Percentiles rank a stretch among this genome's conserved stretches.
These are phyloP conservation scores for Mucor velutinosus DNA, from an alignment of 371 early-diverging fungal species.

Conservation along the genomic window DNA sequence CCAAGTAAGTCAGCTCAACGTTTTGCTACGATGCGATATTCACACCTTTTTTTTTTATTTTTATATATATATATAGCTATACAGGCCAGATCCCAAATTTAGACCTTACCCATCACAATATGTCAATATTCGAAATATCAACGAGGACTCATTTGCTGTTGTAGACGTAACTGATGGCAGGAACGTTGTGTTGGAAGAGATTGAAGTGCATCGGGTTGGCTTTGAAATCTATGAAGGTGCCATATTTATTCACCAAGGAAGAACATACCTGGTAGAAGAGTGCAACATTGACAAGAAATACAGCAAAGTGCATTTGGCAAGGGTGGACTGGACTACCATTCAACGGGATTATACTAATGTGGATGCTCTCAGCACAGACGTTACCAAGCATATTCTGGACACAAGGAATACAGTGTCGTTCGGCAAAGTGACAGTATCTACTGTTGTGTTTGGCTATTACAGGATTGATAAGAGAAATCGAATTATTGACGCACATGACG, in stretches of 20 bases:
- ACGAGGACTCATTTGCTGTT: constrained; percentile 50
- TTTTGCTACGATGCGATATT: neutral
- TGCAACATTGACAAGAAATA: constrained; percentile 52
- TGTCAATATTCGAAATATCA: constrained; percentile 48
- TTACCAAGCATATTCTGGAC: constrained; percentile 11
- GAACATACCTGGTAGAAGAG: constrained; percentile 56
- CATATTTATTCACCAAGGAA: constrained; percentile 64
- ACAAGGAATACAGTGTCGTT: constrained; percentile 26
- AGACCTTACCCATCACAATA: constrained; percentile 50
- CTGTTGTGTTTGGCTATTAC: constrained; percentile 62
- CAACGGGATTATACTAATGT: constrained; percentile 58
- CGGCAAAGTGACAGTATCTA: constrained; percentile 47
- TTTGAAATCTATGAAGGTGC: constrained; percentile 68
- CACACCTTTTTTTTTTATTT: no score
- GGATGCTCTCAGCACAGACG: constrained; percentile 39
- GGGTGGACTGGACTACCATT: constrained; percentile 58
- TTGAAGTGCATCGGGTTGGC: constrained; percentile 55
- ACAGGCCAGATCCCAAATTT: constrained; percentile 46
- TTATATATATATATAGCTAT: constrained; percentile 36
- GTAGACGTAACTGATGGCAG: constrained; percentile 52
- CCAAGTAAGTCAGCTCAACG: constrained; percentile 8
- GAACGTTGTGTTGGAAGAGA: constrained; percentile 53
- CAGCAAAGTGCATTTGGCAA: constrained; percentile 47
- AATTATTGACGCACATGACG: constrained; percentile 48
- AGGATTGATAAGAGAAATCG: constrained; percentile 45